Evolutionary conservation across 179 eudicot species (phyloP), one percentile per base, ranked within the genome.

Genomic region (Silene noctiflora): DNA sequence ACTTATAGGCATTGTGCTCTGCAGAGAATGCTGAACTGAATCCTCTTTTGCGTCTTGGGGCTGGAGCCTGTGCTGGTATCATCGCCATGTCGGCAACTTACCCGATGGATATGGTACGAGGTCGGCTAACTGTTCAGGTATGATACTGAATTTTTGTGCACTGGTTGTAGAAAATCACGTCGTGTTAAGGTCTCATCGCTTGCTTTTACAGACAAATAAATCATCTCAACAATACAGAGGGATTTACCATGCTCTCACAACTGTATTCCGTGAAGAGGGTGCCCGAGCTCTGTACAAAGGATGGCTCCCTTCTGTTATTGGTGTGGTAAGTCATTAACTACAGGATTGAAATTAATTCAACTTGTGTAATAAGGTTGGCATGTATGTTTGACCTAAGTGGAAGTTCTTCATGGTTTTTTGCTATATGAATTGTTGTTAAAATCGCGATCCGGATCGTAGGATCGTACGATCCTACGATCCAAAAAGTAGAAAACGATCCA

Each of bases 71-170:
- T 88, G 96, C 96, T 83, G 98, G 98, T 78, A 94, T 94, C 64
- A 90, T 94, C 84, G 98, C 97, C 78, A 94, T 94, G 98, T 92
- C 97, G 67, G 96, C 96, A 72, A 94, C 97, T 59, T 94, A 94
- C 70, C 98, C 97, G n/a, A 86, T 90, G 94, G 98, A 94, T 81
- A 84, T 94, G 94, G 98, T 92, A 16, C 93, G 97, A 78, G 98
- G 97, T 55, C 86, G 98, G 74, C 67, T 92, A 16, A 94, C 98
- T 77, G 98, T 92, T 71, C 98, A 94, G 98, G 97, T 94, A 87
- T 51, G 8, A 13, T 51, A 62, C 29, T 12, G 24, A 48, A 35
- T 59, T 13, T 68, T 48, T 29, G 31, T 11, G 20, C 64, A 25
- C 62, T 59, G 0, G 12, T 4, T 42, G 17, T 53, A 21, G 10